Base-by-base conservation (phyloP, 2,329 filamentous ascomycete genomes). In the Sporothrix mexicana region DNA sequence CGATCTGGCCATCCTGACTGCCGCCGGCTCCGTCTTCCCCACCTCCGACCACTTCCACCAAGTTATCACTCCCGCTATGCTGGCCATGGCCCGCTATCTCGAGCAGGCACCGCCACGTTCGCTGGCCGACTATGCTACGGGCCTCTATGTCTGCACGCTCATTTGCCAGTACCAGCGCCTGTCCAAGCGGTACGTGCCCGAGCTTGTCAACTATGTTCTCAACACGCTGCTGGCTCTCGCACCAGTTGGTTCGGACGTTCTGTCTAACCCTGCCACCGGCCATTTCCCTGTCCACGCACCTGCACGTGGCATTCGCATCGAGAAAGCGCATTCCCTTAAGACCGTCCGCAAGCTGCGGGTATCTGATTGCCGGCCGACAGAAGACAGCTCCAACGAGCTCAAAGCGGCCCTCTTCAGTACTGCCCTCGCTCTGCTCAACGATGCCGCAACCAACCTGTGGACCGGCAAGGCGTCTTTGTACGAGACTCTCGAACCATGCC, bases 11-110 rank as follows among this genome's bases (percentile, higher is more conserved):
- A 83, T 97, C n/a, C 84, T 99, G 49, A 95, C 93, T 0, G 94
- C 93, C 0, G 89, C 98, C 74, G 90, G 91, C 55, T 90, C 90
- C 1, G 92, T 97, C 70, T 99, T 97, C 78, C 95, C 96, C 4
- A 97, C 96, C 0, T 98, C 95, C 0, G 96, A 99, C 81, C 95
- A 98, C 82, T 99, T 98, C 82, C 96, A 99, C 78, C 92, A 96
- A 77, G 93, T 98, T 49, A 92, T 94, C 55, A 99, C 96, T 1
- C 96, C 96, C 1, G 92, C 95, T 0, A 92, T 94, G 82, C 88
- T 98, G 5, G 88, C 91, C n/a, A 93, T 98, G 81, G 88, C 88
- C 13, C 90, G 93, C 71, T 98, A 93, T 81, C 86, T 99, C 36
- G 93, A 92, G 1, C 90, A 97, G 77, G 93, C 90, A 72, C 86